Conservation (phyloP, 2,329 filamentous ascomycete species). For the Sclerotinia minor region DNA sequence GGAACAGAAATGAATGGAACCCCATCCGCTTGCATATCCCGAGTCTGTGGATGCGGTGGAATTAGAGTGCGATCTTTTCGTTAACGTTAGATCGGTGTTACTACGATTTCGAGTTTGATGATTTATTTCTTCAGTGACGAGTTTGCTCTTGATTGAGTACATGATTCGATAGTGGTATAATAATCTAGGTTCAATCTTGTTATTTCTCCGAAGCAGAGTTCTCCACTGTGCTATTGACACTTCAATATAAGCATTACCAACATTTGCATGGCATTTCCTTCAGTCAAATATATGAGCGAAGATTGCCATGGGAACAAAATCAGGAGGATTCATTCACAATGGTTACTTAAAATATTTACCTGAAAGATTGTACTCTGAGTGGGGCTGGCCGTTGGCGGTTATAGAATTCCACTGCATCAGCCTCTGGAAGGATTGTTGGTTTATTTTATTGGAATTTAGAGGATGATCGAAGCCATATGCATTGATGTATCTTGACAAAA, state of each 20-base stretch:
- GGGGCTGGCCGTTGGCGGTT: neutral
- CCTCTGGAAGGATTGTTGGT: constrained; percentile 4
- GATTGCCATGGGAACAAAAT: neutral
- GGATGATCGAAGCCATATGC: neutral
- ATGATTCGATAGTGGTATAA: no score
- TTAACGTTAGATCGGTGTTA: neutral
- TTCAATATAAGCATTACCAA: neutral
- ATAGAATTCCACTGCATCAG: neutral
- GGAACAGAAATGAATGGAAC: neutral
- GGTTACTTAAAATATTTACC: neutral
- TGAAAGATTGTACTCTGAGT: neutral
- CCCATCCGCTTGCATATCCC: neutral
- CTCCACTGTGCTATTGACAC: neutral
- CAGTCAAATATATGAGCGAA: neutral
- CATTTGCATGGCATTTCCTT: neutral
- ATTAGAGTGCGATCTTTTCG: neutral
- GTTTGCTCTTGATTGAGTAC: no score
- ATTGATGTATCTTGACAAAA: neutral
- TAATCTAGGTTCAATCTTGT: neutral
- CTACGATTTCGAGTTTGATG: neutral
- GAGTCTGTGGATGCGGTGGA: neutral
- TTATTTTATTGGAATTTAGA: neutral
- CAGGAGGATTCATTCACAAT: neutral
- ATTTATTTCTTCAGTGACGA: no score
- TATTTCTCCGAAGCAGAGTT: neutral